A percentile compares a stretch with the other conserved stretches of the same genome.
Evolutionary conservation across 495 filamentous ascomycete genomes (phyloP).

Genomic region (Staphylotrichum longicolle): DNA sequence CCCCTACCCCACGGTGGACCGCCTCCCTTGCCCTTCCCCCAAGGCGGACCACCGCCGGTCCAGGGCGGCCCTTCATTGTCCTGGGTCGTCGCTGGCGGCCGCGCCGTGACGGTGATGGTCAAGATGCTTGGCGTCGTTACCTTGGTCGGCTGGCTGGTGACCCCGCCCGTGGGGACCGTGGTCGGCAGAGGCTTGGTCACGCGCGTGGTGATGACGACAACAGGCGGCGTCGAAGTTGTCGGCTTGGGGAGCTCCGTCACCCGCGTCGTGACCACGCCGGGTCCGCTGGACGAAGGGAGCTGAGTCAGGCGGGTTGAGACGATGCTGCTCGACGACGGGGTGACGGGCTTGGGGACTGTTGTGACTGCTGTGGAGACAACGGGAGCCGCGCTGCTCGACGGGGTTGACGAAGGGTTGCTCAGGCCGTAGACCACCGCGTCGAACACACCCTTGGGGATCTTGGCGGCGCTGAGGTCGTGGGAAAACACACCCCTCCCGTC

Average conservation of each 20-base stretch:
- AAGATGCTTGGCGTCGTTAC: not conserved
- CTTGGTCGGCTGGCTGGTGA: not conserved
- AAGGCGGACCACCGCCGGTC: slow-evolving; percentile 7
- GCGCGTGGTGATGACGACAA: too few species aligned
- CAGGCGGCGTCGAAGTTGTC: not conserved
- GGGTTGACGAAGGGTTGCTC: not conserved
- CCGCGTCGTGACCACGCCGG: not conserved
- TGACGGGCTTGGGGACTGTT: not conserved
- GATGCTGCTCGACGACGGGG: not conserved
- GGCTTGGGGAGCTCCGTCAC: not conserved
- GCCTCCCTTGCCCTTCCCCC: slow-evolving; percentile 18
- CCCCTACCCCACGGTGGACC: not conserved
- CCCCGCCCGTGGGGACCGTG: too few species aligned
- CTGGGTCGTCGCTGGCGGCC: not conserved
- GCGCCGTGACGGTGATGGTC: not conserved
- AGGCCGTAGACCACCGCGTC: slow-evolving; percentile 30
- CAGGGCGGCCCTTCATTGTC: not conserved
- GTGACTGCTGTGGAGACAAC: not conserved
- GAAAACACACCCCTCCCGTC: slow-evolving; percentile 27
- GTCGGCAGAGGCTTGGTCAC: too few species aligned
- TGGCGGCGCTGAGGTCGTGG: slow-evolving; percentile 32
- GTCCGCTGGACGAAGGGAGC: not conserved
- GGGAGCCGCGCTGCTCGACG: not conserved
- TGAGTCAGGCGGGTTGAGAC: not conserved
- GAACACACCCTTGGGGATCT: slow-evolving; percentile 33